Evolutionary conservation across 2,329 filamentous ascomycete species (phyloP), one percentile per base, ranked within the genome.

Genomic region (Alternaria sp.): DNA sequence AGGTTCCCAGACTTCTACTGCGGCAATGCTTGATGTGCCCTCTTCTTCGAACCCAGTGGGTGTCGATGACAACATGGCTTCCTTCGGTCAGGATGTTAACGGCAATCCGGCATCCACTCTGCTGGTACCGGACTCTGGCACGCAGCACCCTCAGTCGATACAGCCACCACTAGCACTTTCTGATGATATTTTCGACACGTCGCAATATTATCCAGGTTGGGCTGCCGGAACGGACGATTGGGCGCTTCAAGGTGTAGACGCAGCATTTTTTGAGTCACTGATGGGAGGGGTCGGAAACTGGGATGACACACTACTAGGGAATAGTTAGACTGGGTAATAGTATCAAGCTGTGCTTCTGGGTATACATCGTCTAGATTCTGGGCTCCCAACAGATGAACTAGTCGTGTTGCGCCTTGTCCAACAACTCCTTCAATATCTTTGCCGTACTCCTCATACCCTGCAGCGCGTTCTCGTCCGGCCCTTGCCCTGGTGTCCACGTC

Each of bases 391-490:
- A 40, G 7, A 52, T 40, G 13, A 11, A 25, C 43, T 68, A 67
- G 49, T 67, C 58, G 57, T 79, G 74, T 19, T 56, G 59, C 28
- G 74, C 68, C 59, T 77, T 68, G 36, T 73, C 68, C 19, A 79
- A 55, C 28, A 96, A 80, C 59, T 91, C 85, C 61, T 89, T 85
- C 71, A 98, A 89, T 28, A 97, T 90, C 63, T 85, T 84, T 55
- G 87, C 84, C 40, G 95, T 82, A 75, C 86, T 95, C 75, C 89
- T 85, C 65, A 97, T 88, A 0, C 94, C 94, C 36, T 83, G 83
- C 30, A 97, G 83, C 13, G 87, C 83, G 75, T 98, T 98, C 81
- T 97, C 90, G 77, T 99, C 96, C 0, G 91, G 90, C 0, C 95
- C 95, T 72, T 91, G 82, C 1, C 93, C 93, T 0, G 92, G 91